Base-by-base conservation (phyloP, 495 filamentous ascomycete genomes). In the Pseudotulostoma volvatum region DNA sequence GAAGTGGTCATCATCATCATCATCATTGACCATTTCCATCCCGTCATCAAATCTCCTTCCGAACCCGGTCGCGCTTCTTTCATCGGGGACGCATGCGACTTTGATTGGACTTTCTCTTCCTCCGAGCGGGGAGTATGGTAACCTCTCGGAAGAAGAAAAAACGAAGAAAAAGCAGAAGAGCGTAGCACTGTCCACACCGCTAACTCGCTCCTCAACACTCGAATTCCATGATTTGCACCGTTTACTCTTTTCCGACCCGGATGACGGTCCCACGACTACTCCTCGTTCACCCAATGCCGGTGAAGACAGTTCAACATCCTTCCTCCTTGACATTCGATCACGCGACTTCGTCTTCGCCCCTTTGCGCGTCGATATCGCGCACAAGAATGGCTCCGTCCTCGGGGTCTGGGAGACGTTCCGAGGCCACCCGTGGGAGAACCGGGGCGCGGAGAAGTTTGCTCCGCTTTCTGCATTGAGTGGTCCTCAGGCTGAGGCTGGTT, bases 391-490 rank as follows among this genome's bases (percentile, higher is more conserved):
- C 8, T 56, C 53, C 19, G 52, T 73, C 34, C 44, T 59, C 15
- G 71, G 71, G n/a, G 73, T 76, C 20, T 86, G 81, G 79, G 78
- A 84, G 60, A 92, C 84, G 17, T 93, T 79, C 54, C 61, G 82
- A n/a, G 81, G 85, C 5, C 87, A 90, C 49, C 74, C 86, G 43
- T 85, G 84, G 83, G 74, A 68, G 18, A 88, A 92, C 54, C 80
- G 77, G 41, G 82, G 88, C 9, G 70, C 73, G 46, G 64, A 62
- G 48, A 68, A 74, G 44, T 60, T 55, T 40, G 38, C 53, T 4
- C 37, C 51, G 34, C 31, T 21, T 21, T n/a, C n/a, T n/a, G n/a
- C n/a, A n/a, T n/a, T n/a, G n/a, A n/a, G n/a, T n/a, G n/a, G n/a
- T n/a, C n/a, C n/a, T n/a, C 21, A 14, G 19, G 46, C 14, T 46